phyloP scores from a whole-genome alignment of 1,139 yeast genomes.

The Pichia sp. region DNA sequence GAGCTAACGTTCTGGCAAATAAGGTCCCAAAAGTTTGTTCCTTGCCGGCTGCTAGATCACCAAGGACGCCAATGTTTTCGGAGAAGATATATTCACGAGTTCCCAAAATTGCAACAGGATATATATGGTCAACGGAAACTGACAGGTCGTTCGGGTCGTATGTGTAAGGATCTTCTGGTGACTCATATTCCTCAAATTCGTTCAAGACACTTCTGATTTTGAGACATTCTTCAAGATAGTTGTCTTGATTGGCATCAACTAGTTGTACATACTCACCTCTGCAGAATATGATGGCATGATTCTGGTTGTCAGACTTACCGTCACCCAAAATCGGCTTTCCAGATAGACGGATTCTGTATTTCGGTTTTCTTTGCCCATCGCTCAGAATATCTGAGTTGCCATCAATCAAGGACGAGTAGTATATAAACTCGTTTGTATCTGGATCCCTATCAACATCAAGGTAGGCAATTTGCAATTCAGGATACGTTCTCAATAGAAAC shows the following conservation, averaged over 20 bases:
- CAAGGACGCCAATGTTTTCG: conserved; percentile 46
- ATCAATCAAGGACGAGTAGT: conserved; percentile 59
- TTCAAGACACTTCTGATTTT: conserved; percentile 45
- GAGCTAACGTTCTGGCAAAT: conserved; percentile 48
- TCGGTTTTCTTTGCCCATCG: conserved; percentile 29
- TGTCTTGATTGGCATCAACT: conserved; percentile 52
- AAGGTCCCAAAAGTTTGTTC: conserved; percentile 53
- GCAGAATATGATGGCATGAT: conserved; percentile 41
- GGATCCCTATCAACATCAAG: conserved; percentile 42
- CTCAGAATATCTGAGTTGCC: conserved; percentile 36
- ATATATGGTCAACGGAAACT: conserved; percentile 2
- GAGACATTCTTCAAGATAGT: conserved; percentile 48
- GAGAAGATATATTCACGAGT: conserved; percentile 50
- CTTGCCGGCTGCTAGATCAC: conserved; percentile 53
- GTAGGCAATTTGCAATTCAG: conserved; percentile 53
- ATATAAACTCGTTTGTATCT: conserved; percentile 32
- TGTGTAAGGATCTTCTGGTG: conserved; percentile 28
- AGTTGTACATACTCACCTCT: conserved; percentile 50
- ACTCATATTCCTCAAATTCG: conserved; percentile 41
- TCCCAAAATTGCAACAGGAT: conserved; percentile 48
- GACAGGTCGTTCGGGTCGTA: conserved; percentile 7
- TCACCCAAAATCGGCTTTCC: conserved; percentile 53
- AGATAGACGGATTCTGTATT: conserved; percentile 39
- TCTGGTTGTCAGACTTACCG: conserved; percentile 52
- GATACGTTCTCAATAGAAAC: conserved; percentile 52